Evolutionary conservation across 1,284 basidiomycete species (phyloP).

Genomic region (Tilletia setariae): DNA sequence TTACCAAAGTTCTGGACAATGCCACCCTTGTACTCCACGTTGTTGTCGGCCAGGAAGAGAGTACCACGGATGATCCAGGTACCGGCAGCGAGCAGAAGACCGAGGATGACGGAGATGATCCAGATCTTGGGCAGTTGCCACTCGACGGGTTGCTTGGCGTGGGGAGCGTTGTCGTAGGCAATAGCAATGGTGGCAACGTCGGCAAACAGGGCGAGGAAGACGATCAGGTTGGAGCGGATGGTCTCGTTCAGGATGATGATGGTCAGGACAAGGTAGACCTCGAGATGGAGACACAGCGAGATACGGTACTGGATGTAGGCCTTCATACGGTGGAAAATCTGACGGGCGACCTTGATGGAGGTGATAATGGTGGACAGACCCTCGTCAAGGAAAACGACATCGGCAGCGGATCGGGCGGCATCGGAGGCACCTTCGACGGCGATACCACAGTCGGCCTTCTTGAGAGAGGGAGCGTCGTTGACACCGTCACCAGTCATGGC

Average conservation of each 20-base stretch:
- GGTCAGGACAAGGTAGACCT: conserved; percentile 60
- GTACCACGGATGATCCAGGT: conserved; percentile 63
- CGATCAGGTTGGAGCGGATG: conserved; percentile 62
- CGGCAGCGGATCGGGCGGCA: conserved; percentile 59
- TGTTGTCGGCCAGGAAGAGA: conserved; percentile 55
- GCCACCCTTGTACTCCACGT: conserved; percentile 53
- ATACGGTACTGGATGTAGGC: conserved; percentile 58
- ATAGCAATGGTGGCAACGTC: conserved; percentile 61
- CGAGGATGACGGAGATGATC: conserved; percentile 60
- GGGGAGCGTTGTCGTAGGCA: conserved; percentile 61
- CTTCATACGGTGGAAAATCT: conserved; percentile 65
- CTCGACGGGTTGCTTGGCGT: conserved; percentile 60
- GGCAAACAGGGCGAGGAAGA: conserved; percentile 63
- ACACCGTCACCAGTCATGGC: conserved; percentile 60
- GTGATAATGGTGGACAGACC: conserved; percentile 60
- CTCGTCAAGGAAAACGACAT: conserved; percentile 62
- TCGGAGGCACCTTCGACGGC: conserved; percentile 61
- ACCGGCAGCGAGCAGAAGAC: conserved; percentile 58
- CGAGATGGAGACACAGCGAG: conserved; percentile 61
- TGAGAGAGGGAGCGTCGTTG: conserved; percentile 59
- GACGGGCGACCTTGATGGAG: conserved; percentile 62
- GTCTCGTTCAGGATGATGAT: conserved; percentile 62
- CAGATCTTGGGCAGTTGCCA: conserved; percentile 64
- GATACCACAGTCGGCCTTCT: conserved; percentile 60
- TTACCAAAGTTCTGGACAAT: conserved; percentile 62